Percentiles rank a stretch among this genome's conserved stretches.
Conservation (phyloP, 2,329 filamentous ascomycete genomes). For the Trichoderma gracile region DNA sequence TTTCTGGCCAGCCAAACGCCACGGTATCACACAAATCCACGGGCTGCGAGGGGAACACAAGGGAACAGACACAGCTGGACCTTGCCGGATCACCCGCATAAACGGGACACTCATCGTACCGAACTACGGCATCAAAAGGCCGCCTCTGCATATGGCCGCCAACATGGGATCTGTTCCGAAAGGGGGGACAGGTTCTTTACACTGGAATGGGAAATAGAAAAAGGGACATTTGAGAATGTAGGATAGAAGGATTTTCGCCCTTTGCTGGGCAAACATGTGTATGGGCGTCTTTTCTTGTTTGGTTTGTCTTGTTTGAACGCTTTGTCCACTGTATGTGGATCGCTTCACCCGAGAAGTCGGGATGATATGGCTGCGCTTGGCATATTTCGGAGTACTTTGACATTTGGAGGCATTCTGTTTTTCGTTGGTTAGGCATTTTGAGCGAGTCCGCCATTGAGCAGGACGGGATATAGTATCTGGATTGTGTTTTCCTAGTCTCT, state of each 20-base stretch:
- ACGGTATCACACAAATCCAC: constrained; percentile 14
- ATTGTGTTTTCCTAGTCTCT: neutral
- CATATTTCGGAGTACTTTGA: constrained; percentile 18
- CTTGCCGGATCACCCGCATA: neutral
- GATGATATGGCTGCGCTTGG: constrained; percentile 16
- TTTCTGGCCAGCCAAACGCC: neutral
- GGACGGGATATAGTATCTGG: neutral
- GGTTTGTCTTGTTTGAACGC: neutral
- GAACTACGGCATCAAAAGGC: constrained; percentile 9
- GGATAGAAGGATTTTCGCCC: constrained; percentile 17
- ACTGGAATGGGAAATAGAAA: constrained; percentile 19
- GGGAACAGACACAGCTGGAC: neutral
- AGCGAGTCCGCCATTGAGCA: neutral
- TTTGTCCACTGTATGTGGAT: neutral
- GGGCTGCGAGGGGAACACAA: neutral
- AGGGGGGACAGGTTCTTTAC: constrained; percentile 9
- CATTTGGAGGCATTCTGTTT: constrained; percentile 9
- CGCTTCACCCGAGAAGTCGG: constrained; percentile 8
- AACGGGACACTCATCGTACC: neutral
- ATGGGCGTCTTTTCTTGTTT: constrained; percentile 14
- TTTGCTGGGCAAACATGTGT: constrained; percentile 16
- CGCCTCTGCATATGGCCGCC: neutral
- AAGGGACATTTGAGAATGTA: constrained; percentile 24
- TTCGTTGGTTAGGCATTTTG: neutral
- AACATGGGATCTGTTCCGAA: constrained; percentile 10